Evolutionary conservation across 306 rosid species (phyloP), one percentile per base, ranked within the genome.

Genomic region (Quercus agrifolia): DNA sequence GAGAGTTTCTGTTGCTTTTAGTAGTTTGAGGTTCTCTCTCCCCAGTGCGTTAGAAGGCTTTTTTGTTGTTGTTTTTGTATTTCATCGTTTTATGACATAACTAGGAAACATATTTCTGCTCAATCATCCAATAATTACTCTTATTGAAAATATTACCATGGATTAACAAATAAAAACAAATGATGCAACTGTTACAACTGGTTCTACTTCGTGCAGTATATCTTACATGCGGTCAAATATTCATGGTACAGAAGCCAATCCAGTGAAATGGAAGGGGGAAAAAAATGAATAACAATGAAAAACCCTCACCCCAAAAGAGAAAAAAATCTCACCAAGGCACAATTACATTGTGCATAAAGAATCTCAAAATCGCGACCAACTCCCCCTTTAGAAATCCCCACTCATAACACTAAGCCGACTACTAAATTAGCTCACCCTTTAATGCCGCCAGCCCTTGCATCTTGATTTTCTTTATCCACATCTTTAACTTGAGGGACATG

Each of bases 361-460:
- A 89, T 86, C 77, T 85, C 89, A 83, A 87, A 91, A 89, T 88
- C 83, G 82, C 88, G 73, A 88, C 87, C 92, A 76, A 83, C 91
- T 90, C 89, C 46, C 46, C 46, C 46, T 7, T 59, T 49, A 83
- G 75, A 77, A 88, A 90, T 82, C 86, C 86, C 84, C 75, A 86
- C 83, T 83, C 85, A 80, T 85, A 68, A 87, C 86, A 83, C 88
- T 74, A 79, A 69, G 90, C 89, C 78, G 85, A 84, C 74, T 87
- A 68, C 73, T 35, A 59, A 84, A 83, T 85, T 79, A 84, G 85
- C 89, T 87, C 90, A 81, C 82, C 67, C 85, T 79, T 79, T 77
- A 79, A 84, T 76, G 80, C 92, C 91, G 92, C 92, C 91, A 88
- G 98, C 97, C 89, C 97, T 85, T 55, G 96, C 93, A 84, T 86